Base-by-base conservation (phyloP, 768 basidiomycete species). In the Dentipellis sp. region DNA sequence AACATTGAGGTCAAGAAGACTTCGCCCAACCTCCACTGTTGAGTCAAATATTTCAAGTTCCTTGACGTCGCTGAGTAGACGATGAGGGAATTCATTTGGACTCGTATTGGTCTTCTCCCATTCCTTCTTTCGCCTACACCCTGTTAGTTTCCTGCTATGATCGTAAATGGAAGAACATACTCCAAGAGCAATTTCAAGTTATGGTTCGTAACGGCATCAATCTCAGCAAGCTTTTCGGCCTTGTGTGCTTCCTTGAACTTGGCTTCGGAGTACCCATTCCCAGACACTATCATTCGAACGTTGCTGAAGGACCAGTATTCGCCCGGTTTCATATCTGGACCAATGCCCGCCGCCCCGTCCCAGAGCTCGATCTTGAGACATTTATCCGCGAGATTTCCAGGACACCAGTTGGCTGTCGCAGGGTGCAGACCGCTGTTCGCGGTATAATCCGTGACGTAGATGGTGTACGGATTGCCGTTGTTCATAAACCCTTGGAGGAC, bases 391-490 rank as follows among this genome's bases (percentile, higher is more conserved):
- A 62, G 49, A 37, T 53, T 52, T 5, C 22, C 40, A 11, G 59
- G 59, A 23, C 59, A 62, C 61, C 61, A 61, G 21, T 54, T 57
- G 7, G 40, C 56, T 10, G 49, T 49, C 34, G 50, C 56, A 10
- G 9, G 11, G 45, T 39, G 55, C 19, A 55, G 40, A 12, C 59
- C 59, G 5, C 34, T 8, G 36, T 58, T 57, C 40, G 56, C 45
- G 4, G 61, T 62, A 49, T 58, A 62, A 42, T 62, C 61, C 52
- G 61, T 62, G 35, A 62, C 61, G 37, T 62, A 58, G 40, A 60
- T 48, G 52, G 52, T 60, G 50, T 61, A 52, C 22, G 59, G 12
- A 29, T 47, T 17, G 23, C 42, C 10, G 6, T 49, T n/a, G 3
- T 62, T 62, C 19, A 22, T 4, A 19, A 57, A 54, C 3, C 59